Evolutionary conservation across 1,284 basidiomycete genomes (phyloP), one percentile per base, ranked within the genome.

Genomic region (Apiotrichum sp.): DNA sequence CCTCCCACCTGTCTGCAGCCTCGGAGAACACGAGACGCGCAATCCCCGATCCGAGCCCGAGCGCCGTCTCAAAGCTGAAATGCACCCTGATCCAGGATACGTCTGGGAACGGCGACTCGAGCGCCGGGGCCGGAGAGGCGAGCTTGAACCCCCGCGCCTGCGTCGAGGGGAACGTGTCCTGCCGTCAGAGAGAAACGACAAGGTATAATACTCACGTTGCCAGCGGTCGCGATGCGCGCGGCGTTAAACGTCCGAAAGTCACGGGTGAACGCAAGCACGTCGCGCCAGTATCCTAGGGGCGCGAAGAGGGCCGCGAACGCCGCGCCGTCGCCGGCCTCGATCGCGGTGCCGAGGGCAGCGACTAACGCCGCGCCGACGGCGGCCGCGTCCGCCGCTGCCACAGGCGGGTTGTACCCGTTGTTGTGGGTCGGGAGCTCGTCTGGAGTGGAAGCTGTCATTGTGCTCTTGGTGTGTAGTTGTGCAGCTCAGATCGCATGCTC

Each of bases 51-150:
- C 73, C 79, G 32, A 75, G 67, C 0, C 83, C 84, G 0, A 78
- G 69, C 7, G 72, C 72, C 0, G 82, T 84, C 56, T 80, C 78
- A 63, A 86, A 86, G n/a, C 71, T 76, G 70, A 86, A 86, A 58
- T 81, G 76, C 22, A 78, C 74, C 46, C 79, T 76, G 55, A 86
- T 77, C 81, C 83, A 86, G 1, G 76, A 80, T 34, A 86, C 63
- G 63, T 86, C 84, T 3, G 80, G 76, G 63, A 79, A 83, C 0
- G 81, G 81, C 40, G 70, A 69, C 57, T 80, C 72, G 5, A 84
- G 57, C 0, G 57, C 61, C 1, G 78, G 70, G 44, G 68, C 68
- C 9, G 71, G 65, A 31, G 64, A 73, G n/a, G 73, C 67, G n/a
- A 70, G 63, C 33, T 85, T 65, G 60, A 84, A 75, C 22, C 74